These are phyloP conservation scores for Tolypocladium capitatum DNA, from an alignment of 2,329 filamentous ascomycete genomes.

Conservation along the genomic window DNA sequence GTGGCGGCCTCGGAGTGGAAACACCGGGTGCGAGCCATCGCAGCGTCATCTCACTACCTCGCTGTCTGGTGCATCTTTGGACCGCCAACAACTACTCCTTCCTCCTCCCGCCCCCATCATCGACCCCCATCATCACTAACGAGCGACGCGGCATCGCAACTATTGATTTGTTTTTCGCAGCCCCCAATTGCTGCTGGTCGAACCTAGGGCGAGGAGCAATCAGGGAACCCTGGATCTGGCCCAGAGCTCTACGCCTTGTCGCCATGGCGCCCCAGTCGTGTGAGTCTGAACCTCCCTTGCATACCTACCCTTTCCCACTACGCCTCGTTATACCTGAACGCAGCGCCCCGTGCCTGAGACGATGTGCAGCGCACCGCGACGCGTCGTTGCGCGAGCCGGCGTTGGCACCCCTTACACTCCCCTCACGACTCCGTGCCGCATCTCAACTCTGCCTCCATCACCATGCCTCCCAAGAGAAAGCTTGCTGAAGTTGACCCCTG, in stretches of 20 bases:
- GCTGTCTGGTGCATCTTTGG: background rate
- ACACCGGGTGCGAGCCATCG: conserved; percentile 1
- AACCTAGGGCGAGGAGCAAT: background rate
- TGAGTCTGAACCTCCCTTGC: conserved; percentile 10
- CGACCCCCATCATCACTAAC: background rate
- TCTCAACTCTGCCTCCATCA: background rate
- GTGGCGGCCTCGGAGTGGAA: background rate
- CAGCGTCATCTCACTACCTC: conserved; percentile 6
- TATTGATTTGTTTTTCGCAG: background rate
- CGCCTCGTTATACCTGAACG: background rate
- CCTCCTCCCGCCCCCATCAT: background rate
- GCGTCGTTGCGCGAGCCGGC: background rate
- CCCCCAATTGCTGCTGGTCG: background rate
- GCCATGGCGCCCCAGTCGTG: conserved; percentile 16
- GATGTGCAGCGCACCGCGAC: background rate
- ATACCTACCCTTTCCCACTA: background rate
- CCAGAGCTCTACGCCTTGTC: conserved; percentile 2
- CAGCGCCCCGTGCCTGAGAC: background rate
- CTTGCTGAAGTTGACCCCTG: conserved; percentile 22
- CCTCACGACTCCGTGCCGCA: background rate
- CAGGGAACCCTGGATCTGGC: background rate
- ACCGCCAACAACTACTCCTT: background rate
- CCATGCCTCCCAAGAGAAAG: conserved; percentile 24
- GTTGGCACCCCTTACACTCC: background rate
- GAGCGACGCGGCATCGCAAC: background rate